A percentile compares a stretch with the other conserved stretches of the same genome.
Evolutionary conservation across 805 yeast genomes (phyloP).

Genomic region (Nakazawaea ambrosiae): DNA sequence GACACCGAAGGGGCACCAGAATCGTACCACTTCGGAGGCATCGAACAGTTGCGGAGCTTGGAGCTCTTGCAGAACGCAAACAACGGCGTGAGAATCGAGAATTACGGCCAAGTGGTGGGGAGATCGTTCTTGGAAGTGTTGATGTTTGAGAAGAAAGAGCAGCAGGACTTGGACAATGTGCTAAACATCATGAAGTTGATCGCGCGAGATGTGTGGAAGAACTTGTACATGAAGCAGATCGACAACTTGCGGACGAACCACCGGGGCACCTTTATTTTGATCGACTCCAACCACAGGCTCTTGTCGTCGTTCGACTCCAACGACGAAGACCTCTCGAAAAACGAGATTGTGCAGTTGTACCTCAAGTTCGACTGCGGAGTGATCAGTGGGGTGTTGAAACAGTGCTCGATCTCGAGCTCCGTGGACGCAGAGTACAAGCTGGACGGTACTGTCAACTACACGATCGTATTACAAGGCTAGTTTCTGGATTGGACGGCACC

Average conservation of each 20-base stretch:
- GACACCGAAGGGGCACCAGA: slow-evolving; percentile 11
- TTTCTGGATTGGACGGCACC: no score
- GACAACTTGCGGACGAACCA: slow-evolving; percentile 92
- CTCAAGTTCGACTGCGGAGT: slow-evolving; percentile 10
- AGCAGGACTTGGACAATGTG: slow-evolving; percentile 46
- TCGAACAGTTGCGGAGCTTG: slow-evolving; percentile 28
- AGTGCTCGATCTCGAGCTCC: slow-evolving; percentile 2
- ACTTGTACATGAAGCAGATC: slow-evolving; percentile 76
- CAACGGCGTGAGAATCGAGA: slow-evolving; percentile 54
- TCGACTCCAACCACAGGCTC: slow-evolving; percentile 34
- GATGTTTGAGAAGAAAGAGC: slow-evolving; percentile 18
- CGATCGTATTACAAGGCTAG: slow-evolving; percentile 7
- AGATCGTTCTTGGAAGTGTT: slow-evolving; percentile 22
- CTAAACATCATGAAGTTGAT: slow-evolving; percentile 86
- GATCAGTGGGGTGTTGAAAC: slow-evolving; percentile 7
- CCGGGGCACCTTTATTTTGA: slow-evolving; percentile 72
- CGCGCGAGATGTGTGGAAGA: slow-evolving; percentile 87
- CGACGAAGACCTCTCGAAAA: slow-evolving; percentile 1
- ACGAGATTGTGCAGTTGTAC: slow-evolving; percentile 5
- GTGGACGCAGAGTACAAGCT: slow-evolving; percentile 7
- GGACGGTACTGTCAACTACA: slow-evolving; percentile 10
- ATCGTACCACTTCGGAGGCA: slow-evolving; percentile 30
- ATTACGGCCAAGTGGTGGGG: slow-evolving; percentile 53
- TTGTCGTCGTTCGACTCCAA: slow-evolving; percentile 4
- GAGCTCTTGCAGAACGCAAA: slow-evolving; percentile 35